Percentiles rank a stretch among this genome's conserved stretches.
These are phyloP conservation scores for Auricularia cornea DNA, from an alignment of 768 basidiomycete species.

Conservation along the genomic window DNA sequence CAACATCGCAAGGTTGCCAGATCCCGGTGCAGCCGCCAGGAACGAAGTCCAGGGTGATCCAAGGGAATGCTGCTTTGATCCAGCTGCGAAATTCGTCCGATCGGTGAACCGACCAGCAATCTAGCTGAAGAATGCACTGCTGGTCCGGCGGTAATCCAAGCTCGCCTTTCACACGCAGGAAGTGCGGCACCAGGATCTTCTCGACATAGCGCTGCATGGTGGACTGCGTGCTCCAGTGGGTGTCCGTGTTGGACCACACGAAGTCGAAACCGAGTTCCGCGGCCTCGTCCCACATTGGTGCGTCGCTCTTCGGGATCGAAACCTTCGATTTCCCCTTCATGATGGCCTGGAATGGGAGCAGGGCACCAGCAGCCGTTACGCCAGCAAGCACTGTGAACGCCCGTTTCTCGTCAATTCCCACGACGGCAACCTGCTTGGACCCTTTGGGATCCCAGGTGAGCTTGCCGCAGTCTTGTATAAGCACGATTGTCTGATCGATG, in stretches of 20 bases:
- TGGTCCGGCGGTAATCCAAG: conserved; percentile 1
- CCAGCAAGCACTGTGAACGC: conserved; percentile 33
- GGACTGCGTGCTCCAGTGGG: conserved; percentile 8
- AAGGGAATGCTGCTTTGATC: conserved; percentile 24
- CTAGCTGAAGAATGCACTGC: conserved; percentile 6
- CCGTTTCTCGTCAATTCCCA: conserved; percentile 33
- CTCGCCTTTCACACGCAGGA: background rate
- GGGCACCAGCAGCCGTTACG: conserved; percentile 20
- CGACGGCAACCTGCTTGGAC: conserved; percentile 25
- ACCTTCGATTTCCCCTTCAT: conserved; percentile 21
- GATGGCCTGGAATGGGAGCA: conserved; percentile 33
- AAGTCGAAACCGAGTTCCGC: conserved; percentile 17
- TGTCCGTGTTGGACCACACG: conserved; percentile 15
- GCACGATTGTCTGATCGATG: conserved; percentile 29
- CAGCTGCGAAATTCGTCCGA: conserved; percentile 25
- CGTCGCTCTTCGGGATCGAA: conserved; percentile 16
- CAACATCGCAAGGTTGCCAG: conserved; percentile 27
- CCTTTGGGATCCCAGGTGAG: conserved; percentile 25
- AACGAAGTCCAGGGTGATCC: conserved; percentile 23
- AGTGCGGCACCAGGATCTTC: conserved; percentile 6
- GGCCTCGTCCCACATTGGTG: conserved; percentile 16
- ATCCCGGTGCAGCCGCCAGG: conserved; percentile 27
- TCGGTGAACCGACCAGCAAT: conserved; percentile 28
- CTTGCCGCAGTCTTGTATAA: conserved; percentile 16
- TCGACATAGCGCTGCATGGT: conserved; percentile 6